Evolutionary conservation across 2,329 filamentous ascomycete genomes (phyloP), one percentile per base, ranked within the genome.

Genomic region (Fusarium chaquense): DNA sequence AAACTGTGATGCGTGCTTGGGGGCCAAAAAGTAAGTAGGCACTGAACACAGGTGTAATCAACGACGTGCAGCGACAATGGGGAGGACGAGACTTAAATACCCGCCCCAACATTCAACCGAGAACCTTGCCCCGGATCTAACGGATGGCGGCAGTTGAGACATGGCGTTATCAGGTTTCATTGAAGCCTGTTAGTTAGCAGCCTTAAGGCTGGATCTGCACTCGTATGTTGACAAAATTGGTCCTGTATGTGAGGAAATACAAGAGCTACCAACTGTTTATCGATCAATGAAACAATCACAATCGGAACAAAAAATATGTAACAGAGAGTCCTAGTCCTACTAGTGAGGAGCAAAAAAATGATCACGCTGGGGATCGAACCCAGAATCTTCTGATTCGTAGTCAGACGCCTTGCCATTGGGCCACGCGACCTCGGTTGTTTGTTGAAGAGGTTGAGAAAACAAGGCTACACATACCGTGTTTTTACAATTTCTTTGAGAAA

Each of bases 351-450:
- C 18, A 53, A 69, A 69, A 45, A 54, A 16, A 22, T 58, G 68
- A 71, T 69, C 68, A 69, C 65, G 69, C 55, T 58, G 58, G 75
- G 75, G 75, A 68, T 76, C 74, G 75, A 76, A 76, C 75, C 75
- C 72, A 74, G 67, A 73, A 76, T 76, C 75, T 76, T 73, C 75
- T 76, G 75, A 76, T 76, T 76, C 75, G 75, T 76, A 76, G 75
- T 75, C 74, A 76, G 75, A 76, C 74, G 74, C 75, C 74, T 75
- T 76, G 74, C 75, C 74, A 76, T 76, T 76, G 71, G 73, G 73
- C 73, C 73, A 75, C 73, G 73, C 63, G 63, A 71, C 67, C 67
- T n/a, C 0, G 2, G 1, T n/a, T 30, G 3, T 10, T 28, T 49
- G n/a, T n/a, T 30, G 24, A 12, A 24, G 2, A 15, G 1, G 6